Base-by-base conservation (phyloP, 1,139 yeast genomes). In the Lodderomyces theae region DNA sequence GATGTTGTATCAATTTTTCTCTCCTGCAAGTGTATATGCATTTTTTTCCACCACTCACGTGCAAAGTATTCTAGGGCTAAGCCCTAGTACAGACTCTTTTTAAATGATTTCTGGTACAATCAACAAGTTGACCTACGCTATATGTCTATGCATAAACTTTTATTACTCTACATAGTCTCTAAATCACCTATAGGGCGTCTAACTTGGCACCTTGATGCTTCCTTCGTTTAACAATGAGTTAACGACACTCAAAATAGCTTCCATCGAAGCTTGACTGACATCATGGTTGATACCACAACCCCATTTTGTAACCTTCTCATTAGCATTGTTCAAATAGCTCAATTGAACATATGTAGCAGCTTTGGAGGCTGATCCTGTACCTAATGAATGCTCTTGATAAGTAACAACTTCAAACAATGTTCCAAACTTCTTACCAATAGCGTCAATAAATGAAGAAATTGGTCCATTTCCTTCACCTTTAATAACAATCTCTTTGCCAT, bases 331-430 rank as follows among this genome's bases (percentile, higher is more conserved):
- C 42, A 60, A 38, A 52, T 55, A 68, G 21, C 63, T 56, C 42
- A 70, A 65, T 55, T 71, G 73, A 39, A 72, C 66, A 52, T 67
- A 72, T 11, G 77, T 68, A 23, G 75, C 77, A 38, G 77, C 77
- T 56, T 67, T 68, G 47, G 66, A 60, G 41, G 64, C 65, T 21
- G 74, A 61, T 32, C 74, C 74, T 37, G 61, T 52, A 42, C 76
- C 76, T 43, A 72, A 63, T 38, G 68, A 60, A 52, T 72, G 77
- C 53, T 72, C 77, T 34, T 58, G 61, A 53, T 70, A 72, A 52
- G 67, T 62, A 42, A 62, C 63, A 24, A 72, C 77, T 54, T 71
- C 75, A 38, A 68, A 58, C 42, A 57, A 52, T 39, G 59, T 57
- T 35, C 66, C 68, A 40, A 60, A 62, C 43, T 59, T 54, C 40